Conservation (phyloP, 306 rosid species). For the Fragaria iinumae region DNA sequence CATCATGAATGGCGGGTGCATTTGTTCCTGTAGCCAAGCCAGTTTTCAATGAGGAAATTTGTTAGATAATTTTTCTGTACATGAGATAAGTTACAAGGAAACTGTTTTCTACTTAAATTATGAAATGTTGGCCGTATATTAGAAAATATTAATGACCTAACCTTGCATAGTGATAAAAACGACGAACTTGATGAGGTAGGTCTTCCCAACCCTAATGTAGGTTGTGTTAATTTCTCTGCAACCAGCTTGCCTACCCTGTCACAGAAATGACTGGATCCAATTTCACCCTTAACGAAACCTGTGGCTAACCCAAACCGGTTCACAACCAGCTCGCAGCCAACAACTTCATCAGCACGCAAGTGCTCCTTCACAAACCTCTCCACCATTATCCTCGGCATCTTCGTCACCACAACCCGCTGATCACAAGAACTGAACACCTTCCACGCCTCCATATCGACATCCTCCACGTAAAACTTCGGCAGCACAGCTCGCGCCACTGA, state of each 20-base stretch:
- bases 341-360: slow-evolving; percentile 63
- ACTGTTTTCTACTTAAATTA: background rate
- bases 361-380: slow-evolving; percentile 83
- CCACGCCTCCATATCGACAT: slow-evolving; percentile 69
- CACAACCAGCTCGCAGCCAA: slow-evolving; percentile 55
- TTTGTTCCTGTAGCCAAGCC: slow-evolving; percentile 47
- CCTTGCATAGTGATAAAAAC: slow-evolving; percentile 45
- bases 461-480: slow-evolving; percentile 83
- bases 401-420: slow-evolving; percentile 56
- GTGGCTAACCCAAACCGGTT: slow-evolving; percentile 71
- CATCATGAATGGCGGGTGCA: slow-evolving; percentile 39
- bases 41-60: background rate
- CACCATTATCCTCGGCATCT: slow-evolving; percentile 68
- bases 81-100: background rate
- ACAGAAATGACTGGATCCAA: background rate
- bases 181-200: slow-evolving; percentile 29
- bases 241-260: slow-evolving; percentile 43
- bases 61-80: background rate
- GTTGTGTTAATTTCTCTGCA: slow-evolving; percentile 21
- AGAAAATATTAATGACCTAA: too few relatives aligned
- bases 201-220: slow-evolving; percentile 50
- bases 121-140: background rate
- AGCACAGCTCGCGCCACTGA: slow-evolving; percentile 78
- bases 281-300: slow-evolving; percentile 41
- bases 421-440: slow-evolving; percentile 41